A percentile compares a stretch with the other conserved stretches of the same genome.
Conservation (phyloP, 345 rosid genomes). For the Hibiscus syriacus region DNA sequence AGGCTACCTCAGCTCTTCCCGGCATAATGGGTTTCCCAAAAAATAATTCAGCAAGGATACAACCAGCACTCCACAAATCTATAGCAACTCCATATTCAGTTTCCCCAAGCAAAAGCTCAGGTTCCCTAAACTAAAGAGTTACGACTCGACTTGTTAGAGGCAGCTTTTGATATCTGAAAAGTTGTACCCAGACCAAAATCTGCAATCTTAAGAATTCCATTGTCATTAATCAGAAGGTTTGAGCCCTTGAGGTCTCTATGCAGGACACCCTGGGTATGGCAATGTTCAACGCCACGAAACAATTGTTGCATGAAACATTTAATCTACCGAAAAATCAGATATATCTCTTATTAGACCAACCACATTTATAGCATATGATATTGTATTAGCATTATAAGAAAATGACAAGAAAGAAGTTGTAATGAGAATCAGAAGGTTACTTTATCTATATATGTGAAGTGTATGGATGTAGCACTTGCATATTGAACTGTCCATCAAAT, state of each 20-base stretch:
- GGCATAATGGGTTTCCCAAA: slow-evolving; percentile 93
- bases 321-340: slow-evolving; percentile 36
- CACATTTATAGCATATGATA: background rate
- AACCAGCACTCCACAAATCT: slow-evolving; percentile 92
- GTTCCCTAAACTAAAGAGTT: slow-evolving; percentile 91
- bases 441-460: background rate
- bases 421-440: too few relatives aligned
- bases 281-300: slow-evolving; percentile 72
- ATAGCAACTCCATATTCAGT: slow-evolving; percentile 72
- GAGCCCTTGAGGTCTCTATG: slow-evolving; percentile 96
- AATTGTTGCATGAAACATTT: slow-evolving; percentile 79
- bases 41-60: slow-evolving; percentile 80
- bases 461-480: background rate
- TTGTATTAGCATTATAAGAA: background rate
- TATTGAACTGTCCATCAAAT: background rate
- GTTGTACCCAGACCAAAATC: slow-evolving; percentile 80
- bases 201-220: slow-evolving; percentile 85
- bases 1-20: slow-evolving; percentile 82
- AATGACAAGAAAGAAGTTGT: too few relatives aligned
- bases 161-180: slow-evolving; percentile 48
- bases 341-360: background rate
- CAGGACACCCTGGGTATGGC: slow-evolving; percentile 75
- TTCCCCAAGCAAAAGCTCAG: slow-evolving; percentile 93
- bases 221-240: slow-evolving; percentile 57
- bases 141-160: slow-evolving; percentile 88